These are phyloP conservation scores for Didymellaceae sp. DNA, from an alignment of 2,329 filamentous ascomycete genomes.

Conservation along the genomic window DNA sequence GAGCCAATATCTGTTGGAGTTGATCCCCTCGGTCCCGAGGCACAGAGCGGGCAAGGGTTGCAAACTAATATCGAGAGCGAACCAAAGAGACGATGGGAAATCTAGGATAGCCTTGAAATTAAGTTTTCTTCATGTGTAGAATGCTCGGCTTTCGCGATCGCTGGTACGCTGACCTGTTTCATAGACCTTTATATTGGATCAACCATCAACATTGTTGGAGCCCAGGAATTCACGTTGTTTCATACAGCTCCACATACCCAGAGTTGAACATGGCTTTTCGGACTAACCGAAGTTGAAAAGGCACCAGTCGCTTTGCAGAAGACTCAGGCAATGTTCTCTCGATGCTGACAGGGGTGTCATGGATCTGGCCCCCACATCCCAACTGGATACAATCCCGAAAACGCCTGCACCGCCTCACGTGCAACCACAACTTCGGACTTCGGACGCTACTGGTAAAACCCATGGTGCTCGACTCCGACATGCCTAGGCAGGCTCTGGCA, in stretches of 20 bases:
- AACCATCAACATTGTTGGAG: no score
- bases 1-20: constrained; percentile 34
- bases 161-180: not conserved
- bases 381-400: constrained; percentile 13
- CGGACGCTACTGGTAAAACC: not conserved
- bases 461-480: not conserved
- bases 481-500: not conserved
- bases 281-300: no score
- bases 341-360: not conserved
- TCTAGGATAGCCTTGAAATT: constrained; percentile 10
- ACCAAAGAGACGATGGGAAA: constrained; percentile 34
- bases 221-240: no score
- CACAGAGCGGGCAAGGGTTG: constrained; percentile 15
- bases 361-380: not conserved
- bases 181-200: no score
- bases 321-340: not conserved
- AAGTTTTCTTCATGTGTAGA: not conserved
- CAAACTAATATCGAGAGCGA: constrained; percentile 32
- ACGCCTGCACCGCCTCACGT: constrained; percentile 1
- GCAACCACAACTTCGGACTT: constrained; percentile 2
- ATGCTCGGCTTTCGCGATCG: not conserved
- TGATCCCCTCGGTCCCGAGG: constrained; percentile 31
- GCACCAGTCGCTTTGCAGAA: no score
- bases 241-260: no score
- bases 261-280: no score